A percentile compares a stretch with the other conserved stretches of the same genome.
Conservation (phyloP, 768 basidiomycete genomes). For the Podaxis sp. region DNA sequence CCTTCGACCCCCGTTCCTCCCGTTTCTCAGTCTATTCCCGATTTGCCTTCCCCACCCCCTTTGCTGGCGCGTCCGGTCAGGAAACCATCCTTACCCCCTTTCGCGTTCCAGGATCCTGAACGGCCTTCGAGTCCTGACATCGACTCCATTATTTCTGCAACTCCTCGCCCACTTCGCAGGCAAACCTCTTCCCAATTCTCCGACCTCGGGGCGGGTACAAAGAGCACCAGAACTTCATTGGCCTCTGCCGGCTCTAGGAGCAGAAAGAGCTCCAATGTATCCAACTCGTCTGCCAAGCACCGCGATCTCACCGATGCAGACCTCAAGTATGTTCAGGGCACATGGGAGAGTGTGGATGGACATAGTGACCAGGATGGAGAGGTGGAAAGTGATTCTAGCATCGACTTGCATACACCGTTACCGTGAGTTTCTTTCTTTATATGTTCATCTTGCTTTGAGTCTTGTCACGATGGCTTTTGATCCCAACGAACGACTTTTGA, state of each 20-base stretch:
- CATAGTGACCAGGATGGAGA: conserved; percentile 14
- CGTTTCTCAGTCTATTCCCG: not conserved
- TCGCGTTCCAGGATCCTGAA: conserved; percentile 2
- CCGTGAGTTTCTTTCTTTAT: conserved; percentile 46
- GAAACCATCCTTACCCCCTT: not conserved
- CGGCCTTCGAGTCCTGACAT: conserved; percentile 26
- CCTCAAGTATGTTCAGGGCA: conserved; percentile 9
- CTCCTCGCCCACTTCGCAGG: conserved; percentile 17
- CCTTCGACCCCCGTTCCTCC: not conserved
- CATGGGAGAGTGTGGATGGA: conserved; percentile 16
- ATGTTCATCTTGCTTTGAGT: conserved; percentile 2
- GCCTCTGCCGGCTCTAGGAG: conserved; percentile 14
- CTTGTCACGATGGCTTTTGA: not conserved
- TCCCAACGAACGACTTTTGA: not conserved
- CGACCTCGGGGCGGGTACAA: conserved; percentile 4
- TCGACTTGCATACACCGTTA: conserved; percentile 67
- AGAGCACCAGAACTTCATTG: not conserved
- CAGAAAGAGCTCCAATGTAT: conserved; percentile 9
- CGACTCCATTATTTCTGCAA: conserved; percentile 23
- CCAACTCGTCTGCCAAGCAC: conserved; percentile 1
- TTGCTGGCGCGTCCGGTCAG: not conserved
- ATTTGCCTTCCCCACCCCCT: not conserved
- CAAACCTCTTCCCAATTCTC: conserved; percentile 7
- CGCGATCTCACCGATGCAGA: not conserved
- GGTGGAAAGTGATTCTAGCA: conserved; percentile 46